Evolutionary conservation across 2,329 filamentous ascomycete species (phyloP).

Genomic region (Botrytis galanthina): DNA sequence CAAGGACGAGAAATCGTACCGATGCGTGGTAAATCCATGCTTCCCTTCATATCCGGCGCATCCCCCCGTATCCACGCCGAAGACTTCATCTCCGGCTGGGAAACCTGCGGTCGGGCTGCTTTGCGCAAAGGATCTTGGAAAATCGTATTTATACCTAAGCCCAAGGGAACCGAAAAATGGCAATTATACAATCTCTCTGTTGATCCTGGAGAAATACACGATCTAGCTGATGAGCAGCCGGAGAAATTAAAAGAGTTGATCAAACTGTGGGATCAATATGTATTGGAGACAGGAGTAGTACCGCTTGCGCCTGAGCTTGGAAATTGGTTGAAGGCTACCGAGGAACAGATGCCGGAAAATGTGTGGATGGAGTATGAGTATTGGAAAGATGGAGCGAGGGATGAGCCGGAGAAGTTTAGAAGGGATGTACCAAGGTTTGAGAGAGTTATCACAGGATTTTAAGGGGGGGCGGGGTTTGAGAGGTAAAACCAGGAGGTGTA

Average conservation of each 20-base stretch:
- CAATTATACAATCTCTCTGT: conserved; percentile 53
- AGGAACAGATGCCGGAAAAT: conserved; percentile 64
- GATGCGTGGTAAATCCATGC: not conserved
- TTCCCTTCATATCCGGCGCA: not conserved
- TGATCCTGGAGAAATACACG: conserved; percentile 52
- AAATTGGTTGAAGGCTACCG: conserved; percentile 57
- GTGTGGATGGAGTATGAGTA: conserved; percentile 67
- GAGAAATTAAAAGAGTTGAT: conserved; percentile 49
- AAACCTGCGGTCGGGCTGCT: not conserved
- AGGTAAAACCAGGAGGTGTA: not conserved
- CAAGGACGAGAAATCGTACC: not conserved
- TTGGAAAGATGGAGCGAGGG: conserved; percentile 52
- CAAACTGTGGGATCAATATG: conserved; percentile 56
- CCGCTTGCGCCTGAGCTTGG: conserved; percentile 58
- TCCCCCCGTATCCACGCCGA: not conserved
- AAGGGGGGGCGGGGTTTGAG: not conserved
- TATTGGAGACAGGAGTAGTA: conserved; percentile 58
- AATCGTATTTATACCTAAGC: conserved; percentile 47
- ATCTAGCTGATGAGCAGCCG: conserved; percentile 43
- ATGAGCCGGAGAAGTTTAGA: conserved; percentile 25
- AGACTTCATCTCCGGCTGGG: not conserved
- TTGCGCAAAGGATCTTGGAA: not conserved
- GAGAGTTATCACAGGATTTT: conserved; percentile 20
- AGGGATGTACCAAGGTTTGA: conserved; percentile 24
- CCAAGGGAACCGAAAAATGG: conserved; percentile 55